Conservation (phyloP, 257 asterid genomes). For the Asclepias syriaca region DNA sequence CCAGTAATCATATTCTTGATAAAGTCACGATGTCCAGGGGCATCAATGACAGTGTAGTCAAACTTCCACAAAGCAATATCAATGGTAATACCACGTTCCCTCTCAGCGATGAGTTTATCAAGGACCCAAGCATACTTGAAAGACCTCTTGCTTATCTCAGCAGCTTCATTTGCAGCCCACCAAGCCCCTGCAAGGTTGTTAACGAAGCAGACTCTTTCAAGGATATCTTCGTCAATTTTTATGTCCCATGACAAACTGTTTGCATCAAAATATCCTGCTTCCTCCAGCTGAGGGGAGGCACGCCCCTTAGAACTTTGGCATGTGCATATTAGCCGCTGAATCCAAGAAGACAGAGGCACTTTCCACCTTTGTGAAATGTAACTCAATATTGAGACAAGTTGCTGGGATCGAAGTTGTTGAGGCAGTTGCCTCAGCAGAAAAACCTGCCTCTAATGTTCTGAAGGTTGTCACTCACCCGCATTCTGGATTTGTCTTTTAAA, state of each 20-base stretch:
- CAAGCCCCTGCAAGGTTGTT: slow-evolving; percentile 95
- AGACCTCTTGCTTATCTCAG: too few relatives aligned
- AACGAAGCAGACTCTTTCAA: slow-evolving; percentile 64
- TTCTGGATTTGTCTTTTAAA: slow-evolving; percentile 59
- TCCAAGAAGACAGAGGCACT: slow-evolving; percentile 91
- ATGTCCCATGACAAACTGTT: slow-evolving; percentile 64
- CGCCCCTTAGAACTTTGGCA: slow-evolving; percentile 57
- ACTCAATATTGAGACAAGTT: slow-evolving; percentile 85
- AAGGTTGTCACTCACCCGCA: slow-evolving; percentile 52
- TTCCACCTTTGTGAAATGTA: slow-evolving; percentile 97
- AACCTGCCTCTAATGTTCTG: slow-evolving; percentile 84
- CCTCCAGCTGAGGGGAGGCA: slow-evolving; percentile 50
- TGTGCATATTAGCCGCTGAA: slow-evolving; percentile 68
- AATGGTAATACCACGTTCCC: too few relatives aligned
- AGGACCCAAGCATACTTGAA: too few relatives aligned
- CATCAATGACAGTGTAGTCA: too few relatives aligned
- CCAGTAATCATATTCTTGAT: too few relatives aligned
- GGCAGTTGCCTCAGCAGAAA: slow-evolving; percentile 86
- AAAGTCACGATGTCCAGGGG: too few relatives aligned
- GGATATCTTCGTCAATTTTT: slow-evolving; percentile 64
- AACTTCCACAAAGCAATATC: too few relatives aligned
- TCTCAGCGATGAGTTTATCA: too few relatives aligned
- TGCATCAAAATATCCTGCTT: slow-evolving; percentile 43
- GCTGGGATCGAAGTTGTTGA: slow-evolving; percentile 86
- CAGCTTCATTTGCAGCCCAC: slow-evolving; percentile 99